Evolutionary conservation across 305 asterid genomes (phyloP), one percentile per base, ranked within the genome.

Genomic region (Fraxinus latifolia): DNA sequence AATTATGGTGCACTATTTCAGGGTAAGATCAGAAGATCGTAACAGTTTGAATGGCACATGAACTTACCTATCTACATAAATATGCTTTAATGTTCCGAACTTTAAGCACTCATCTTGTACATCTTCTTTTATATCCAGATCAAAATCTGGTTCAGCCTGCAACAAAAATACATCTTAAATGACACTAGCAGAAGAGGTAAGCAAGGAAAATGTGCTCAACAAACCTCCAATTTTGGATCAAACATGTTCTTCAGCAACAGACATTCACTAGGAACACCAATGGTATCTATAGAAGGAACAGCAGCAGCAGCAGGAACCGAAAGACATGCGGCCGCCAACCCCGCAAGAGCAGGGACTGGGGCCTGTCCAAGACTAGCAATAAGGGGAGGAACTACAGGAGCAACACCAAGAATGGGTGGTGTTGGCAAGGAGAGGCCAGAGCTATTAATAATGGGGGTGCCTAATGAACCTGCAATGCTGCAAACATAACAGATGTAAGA

Each of bases 211-310:
- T 36, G 44, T 19, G 50, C 77, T 77, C 62, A 6, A 82, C 91
- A 36, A 70, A 91, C 97, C 94, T 93, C 95, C 23, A 84, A 36
- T 67, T 39, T 88, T 6, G 91, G 94, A 87, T 93, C 97, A 82
- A 93, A 93, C 97, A 93, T 90, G 88, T 93, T 93, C 83, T 89
- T 91, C 86, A 93, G 86, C 91, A 91, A 77, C 82, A 93, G 83
- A 86, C 94, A 93, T 86, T 93, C 97, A 87, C 93, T 91, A 83
- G 95, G 95, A 79, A 81, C 86, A 77, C 97, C 94, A 78, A 89
- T 72, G 21, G 86, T 29, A 67, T 89, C 89, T 29, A 88, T 31
- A 68, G 90, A 33, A 55, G 91, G 89, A 75, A 47, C 80, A 29
- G 90, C 71, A 79, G 90, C 71, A 82, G 84, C 80, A 84, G 89